Conservation (phyloP, 1,139 yeast species). For the Hemisphaericaspora lyxosophila region DNA sequence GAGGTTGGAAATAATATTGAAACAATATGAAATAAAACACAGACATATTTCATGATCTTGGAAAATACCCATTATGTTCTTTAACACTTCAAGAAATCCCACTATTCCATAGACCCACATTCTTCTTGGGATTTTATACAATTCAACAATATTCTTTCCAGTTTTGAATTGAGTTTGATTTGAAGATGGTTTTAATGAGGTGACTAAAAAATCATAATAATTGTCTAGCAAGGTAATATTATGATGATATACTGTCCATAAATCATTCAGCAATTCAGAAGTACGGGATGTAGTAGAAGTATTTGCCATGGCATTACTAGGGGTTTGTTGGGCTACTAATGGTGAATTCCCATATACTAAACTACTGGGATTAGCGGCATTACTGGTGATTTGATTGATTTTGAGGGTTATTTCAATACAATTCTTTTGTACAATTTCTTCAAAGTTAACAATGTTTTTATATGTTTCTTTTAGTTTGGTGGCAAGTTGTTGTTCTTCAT, state of each 20-base stretch:
- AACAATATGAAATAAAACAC: constrained; percentile 50
- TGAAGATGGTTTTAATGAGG: constrained; percentile 64
- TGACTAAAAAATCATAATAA: constrained; percentile 67
- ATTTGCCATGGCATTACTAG: too few relatives aligned
- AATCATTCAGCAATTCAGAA: constrained; percentile 57
- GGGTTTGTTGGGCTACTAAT: constrained; percentile 18
- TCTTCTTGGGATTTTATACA: constrained; percentile 72
- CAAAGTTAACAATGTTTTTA: constrained; percentile 64
- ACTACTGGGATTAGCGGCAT: constrained; percentile 12
- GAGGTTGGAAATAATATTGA: constrained; percentile 51
- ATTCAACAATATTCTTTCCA: constrained; percentile 71
- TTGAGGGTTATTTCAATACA: constrained; percentile 56
- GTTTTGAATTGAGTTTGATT: constrained; percentile 57
- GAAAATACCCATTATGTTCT: constrained; percentile 62
- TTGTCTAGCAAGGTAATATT: constrained; percentile 65
- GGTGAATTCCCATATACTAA: constrained; percentile 21
- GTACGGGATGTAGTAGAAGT: constrained; percentile 27
- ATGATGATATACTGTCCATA: constrained; percentile 71
- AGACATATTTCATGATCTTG: constrained; percentile 50
- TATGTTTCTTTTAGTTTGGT: constrained; percentile 72
- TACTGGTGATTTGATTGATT: constrained; percentile 46
- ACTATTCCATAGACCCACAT: constrained; percentile 86
- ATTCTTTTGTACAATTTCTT: constrained; percentile 67
- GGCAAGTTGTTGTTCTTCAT: constrained; percentile 70
- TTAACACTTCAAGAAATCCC: constrained; percentile 73